phyloP scores from a whole-genome alignment of 768 basidiomycete species.

The Suillus discolor region DNA sequence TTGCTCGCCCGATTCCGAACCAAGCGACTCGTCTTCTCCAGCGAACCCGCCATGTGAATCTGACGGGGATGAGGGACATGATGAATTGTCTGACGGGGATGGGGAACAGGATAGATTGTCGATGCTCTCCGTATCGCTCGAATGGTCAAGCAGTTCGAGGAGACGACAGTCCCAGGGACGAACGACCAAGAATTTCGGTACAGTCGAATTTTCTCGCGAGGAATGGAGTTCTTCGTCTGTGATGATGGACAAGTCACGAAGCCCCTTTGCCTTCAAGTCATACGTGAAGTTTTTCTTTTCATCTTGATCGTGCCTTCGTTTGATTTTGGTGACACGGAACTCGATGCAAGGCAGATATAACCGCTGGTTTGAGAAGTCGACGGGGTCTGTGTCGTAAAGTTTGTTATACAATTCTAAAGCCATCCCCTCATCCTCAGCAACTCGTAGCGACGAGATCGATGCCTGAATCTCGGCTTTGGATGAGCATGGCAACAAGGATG shows the following conservation, averaged over 20 bases:
- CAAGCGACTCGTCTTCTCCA: neutral
- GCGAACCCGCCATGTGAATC: neutral
- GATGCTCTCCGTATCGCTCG: neutral
- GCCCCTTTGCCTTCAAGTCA: neutral
- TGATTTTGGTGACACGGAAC: neutral
- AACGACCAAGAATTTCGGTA: neutral
- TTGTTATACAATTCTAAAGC: neutral
- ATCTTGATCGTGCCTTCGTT: neutral
- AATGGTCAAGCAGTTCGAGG: neutral
- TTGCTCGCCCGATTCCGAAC: neutral
- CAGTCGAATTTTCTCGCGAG: neutral
- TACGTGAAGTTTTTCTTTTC: neutral
- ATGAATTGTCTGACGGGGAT: neutral
- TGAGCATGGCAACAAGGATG: conserved; percentile 11
- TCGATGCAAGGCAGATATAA: no score
- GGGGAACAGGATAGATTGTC: no score
- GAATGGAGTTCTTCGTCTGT: neutral
- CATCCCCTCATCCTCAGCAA: neutral
- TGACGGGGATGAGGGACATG: neutral
- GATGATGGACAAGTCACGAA: neutral
- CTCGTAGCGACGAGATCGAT: neutral
- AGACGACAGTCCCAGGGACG: neutral
- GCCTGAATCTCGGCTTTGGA: neutral
- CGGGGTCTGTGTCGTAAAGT: neutral
- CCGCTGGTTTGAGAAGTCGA: neutral